Base-by-base conservation (phyloP, 768 basidiomycete species). In the Pisolithus marmoratus region DNA sequence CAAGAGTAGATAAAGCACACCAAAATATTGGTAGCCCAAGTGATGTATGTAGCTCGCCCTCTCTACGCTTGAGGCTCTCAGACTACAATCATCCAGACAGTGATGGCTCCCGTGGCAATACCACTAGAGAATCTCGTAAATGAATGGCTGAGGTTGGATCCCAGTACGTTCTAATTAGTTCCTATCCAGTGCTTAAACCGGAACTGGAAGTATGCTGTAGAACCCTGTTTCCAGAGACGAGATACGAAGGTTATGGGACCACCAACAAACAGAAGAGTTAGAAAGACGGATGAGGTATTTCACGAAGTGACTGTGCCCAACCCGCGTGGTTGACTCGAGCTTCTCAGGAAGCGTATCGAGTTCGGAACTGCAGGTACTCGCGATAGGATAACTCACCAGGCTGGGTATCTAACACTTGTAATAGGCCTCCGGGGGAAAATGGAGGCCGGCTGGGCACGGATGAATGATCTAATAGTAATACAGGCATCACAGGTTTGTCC, bases 401-500 rank as follows among this genome's bases (percentile, higher is more conserved):
- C 14, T 34, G n/a, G n/a, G n/a, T 12, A 14, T 34, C 34, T 34
- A 34, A 34, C 14, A 15, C 48, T 6, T 46, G 19, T 34, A 34
- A 4, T 56, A 87, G 90, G 90, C 48, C 72, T 92, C 20, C 73
- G 90, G 59, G 90, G 84, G 2, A 76, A 71, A 56, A 94, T 94
- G 92, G 85, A 88, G 58, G 90, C 90, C 8, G 92, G 92, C 2
- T 92, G 86, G 80, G 77, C 87, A n/a, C 79, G 87, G 50, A 93
- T 94, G 89, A 94, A 94, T 62, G 89, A 93, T 65, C 68, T 94
- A 51, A 87, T 82, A 45, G 72, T 92, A 48, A 83, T 89, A 40
- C 90, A 92, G 62, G 78, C 89, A 9, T 89, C 88, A 14, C 89
- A 93, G 75, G 90, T 81, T 40, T 43, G 69, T 41, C 42, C 29